Evolutionary conservation across 2,329 filamentous ascomycete species (phyloP).

Genomic region (Onygena corvina): DNA sequence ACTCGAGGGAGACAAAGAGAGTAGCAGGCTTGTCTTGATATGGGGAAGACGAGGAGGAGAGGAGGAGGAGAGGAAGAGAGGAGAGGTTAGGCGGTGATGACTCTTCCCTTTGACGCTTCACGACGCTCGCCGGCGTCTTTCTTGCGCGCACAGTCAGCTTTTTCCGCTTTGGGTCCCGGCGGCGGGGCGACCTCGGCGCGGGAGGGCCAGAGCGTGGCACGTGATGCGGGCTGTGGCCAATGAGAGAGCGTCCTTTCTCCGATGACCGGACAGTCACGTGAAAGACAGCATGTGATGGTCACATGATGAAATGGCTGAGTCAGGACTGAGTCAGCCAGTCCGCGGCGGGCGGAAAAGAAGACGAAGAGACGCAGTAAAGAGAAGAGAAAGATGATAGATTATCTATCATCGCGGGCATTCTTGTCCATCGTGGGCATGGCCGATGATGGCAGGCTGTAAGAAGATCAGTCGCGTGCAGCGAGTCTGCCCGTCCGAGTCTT

Average conservation of each 20-base stretch:
- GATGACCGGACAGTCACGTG: not conserved
- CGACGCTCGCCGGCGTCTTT: not conserved
- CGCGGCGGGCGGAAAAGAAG: not conserved
- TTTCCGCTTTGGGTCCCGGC: not conserved
- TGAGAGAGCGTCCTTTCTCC: not conserved
- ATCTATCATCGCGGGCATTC: too few relatives aligned
- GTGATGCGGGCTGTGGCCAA: too few relatives aligned
- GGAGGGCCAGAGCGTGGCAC: too few relatives aligned
- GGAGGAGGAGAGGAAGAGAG: not conserved
- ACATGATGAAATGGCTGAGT: not conserved
- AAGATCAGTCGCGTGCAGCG: too few relatives aligned
- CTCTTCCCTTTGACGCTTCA: too few relatives aligned
- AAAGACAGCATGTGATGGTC: not conserved
- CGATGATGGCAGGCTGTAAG: too few relatives aligned
- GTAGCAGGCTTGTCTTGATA: too few relatives aligned
- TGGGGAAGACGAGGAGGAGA: not conserved
- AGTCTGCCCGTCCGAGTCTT: too few relatives aligned
- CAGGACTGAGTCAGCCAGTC: not conserved
- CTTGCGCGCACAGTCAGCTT: constrained; percentile 1
- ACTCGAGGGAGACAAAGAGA: too few relatives aligned
- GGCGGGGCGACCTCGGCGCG: constrained; percentile 4
- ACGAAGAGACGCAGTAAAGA: not conserved
- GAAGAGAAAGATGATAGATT: too few relatives aligned
- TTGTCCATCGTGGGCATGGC: too few relatives aligned
- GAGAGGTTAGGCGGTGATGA: not conserved